A percentile compares a stretch with the other conserved stretches of the same genome.
These are phyloP conservation scores for Lichtheimia corymbifera DNA, from an alignment of 371 early-diverging fungal species.

Conservation along the genomic window DNA sequence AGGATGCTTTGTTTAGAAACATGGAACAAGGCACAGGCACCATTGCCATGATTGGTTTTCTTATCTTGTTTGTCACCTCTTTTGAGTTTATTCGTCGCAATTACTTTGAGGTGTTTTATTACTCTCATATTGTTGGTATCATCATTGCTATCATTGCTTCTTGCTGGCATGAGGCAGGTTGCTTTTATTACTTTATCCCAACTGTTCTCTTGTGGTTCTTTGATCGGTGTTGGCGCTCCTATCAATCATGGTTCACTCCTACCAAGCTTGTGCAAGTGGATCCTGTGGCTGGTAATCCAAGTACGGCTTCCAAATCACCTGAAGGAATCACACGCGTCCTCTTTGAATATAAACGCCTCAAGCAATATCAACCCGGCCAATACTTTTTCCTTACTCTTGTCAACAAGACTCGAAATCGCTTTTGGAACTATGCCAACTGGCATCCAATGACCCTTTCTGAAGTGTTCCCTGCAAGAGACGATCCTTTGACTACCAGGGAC, in stretches of 20 bases:
- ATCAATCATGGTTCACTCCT: slow-evolving; percentile 33
- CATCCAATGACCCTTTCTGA: slow-evolving; percentile 50
- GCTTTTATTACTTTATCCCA: slow-evolving; percentile 47
- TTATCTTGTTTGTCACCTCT: slow-evolving; percentile 42
- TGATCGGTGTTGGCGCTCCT: slow-evolving; percentile 44
- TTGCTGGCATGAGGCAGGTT: slow-evolving; percentile 41
- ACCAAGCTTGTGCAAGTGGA: slow-evolving; percentile 24
- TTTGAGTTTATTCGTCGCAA: slow-evolving; percentile 43
- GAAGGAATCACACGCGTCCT: slow-evolving; percentile 37
- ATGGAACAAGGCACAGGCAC: slow-evolving; percentile 43
- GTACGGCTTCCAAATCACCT: not conserved
- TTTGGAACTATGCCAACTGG: slow-evolving; percentile 38
- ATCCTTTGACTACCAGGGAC: too few relatives aligned
- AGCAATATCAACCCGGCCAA: slow-evolving; percentile 42
- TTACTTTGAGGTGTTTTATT: slow-evolving; percentile 47
- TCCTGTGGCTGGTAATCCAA: slow-evolving; percentile 11
- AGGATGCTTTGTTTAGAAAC: slow-evolving; percentile 28
- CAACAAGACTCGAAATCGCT: slow-evolving; percentile 9
- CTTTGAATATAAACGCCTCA: slow-evolving; percentile 30
- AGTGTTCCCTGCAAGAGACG: slow-evolving; percentile 20
- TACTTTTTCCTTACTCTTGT: slow-evolving; percentile 43
- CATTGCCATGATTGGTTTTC: slow-evolving; percentile 40
- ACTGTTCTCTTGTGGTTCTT: slow-evolving; percentile 35
- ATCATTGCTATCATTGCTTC: slow-evolving; percentile 33
- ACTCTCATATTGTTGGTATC: slow-evolving; percentile 38